Base-by-base conservation (phyloP, 2,329 filamentous ascomycete species). In the Apiospora arundinis region DNA sequence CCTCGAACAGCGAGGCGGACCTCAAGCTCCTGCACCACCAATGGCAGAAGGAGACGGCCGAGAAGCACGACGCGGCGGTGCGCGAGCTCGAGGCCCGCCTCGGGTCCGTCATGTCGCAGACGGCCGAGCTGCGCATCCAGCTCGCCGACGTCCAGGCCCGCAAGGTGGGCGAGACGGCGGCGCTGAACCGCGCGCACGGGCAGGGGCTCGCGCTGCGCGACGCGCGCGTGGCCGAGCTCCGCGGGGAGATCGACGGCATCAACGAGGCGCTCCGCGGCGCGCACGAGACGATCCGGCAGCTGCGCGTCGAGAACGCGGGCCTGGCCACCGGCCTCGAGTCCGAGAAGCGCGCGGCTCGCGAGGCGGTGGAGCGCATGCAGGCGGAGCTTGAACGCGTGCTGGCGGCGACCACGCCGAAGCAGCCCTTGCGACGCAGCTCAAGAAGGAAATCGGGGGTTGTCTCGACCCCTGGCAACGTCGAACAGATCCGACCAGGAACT, bases 171-270 rank as follows among this genome's bases (percentile, higher is more conserved):
- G 77, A 81, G 45, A 69, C 81, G 1, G 72, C 73, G 3, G 71
- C 74, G 0, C 74, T 86, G 25, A 85, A 85, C 71, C 77, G 78
- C 72, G 75, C 80, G 18, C 84, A 88, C 72, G 87, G 85, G 1
- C 77, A 80, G 0, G 84, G 83, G 0, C 83, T 91, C 0, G 86
- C 87, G 4, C 77, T 86, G 6, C 82, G 86, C 0, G 88, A 91
- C 71, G 84, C 85, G 0, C 79, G 85, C 1, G 84, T 90, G 1
- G 69, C 77, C 1, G 85, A 88, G 75, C 79, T 89, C 12, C 78
- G 84, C 2, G 76, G 69, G 21, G 73, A 72, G 73, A 70, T 74
- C 42, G 72, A 73, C 28, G 23, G 56, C 4, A 71, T 73, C 5
- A 86, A 85, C 71, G 79, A 75, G 4, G 79, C 83, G 2, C 78